Evolutionary conservation across 371 early-diverging fungal species (phyloP).

Genomic region (Syncephalastrum contaminatum): DNA sequence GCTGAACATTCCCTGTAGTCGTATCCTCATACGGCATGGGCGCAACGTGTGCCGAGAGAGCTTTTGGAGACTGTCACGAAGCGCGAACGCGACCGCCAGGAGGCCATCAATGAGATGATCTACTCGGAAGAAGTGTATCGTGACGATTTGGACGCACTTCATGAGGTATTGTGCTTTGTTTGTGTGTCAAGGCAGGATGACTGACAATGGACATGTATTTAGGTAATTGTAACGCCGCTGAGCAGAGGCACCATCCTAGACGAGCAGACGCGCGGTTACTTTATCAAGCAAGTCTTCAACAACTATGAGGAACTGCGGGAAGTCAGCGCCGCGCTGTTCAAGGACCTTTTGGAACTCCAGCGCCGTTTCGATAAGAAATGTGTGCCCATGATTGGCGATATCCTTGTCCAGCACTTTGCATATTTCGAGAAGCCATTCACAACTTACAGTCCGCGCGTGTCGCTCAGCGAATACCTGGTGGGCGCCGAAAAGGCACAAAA

Average conservation of each 20-base stretch:
- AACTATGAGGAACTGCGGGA: conserved; percentile 76
- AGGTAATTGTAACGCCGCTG: conserved; percentile 37
- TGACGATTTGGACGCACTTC: conserved; percentile 57
- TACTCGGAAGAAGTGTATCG: conserved; percentile 89
- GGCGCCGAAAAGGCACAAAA: conserved; percentile 73
- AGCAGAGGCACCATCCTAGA: conserved; percentile 46
- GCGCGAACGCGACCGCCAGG: conserved; percentile 86
- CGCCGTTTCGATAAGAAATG: conserved; percentile 65
- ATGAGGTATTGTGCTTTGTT: conserved; percentile 13
- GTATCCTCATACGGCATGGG: conserved; percentile 58
- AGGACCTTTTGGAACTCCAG: conserved; percentile 60
- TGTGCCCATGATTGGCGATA: conserved; percentile 84
- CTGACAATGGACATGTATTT: background rate
- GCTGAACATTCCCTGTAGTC: conserved; percentile 9
- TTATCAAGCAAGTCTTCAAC: conserved; percentile 79
- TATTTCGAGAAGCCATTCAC: conserved; percentile 80
- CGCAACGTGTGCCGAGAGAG: conserved; percentile 66
- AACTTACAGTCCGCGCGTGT: conserved; percentile 86
- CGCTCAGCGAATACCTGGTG: conserved; percentile 79
- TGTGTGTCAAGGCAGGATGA: background rate
- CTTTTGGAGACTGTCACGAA: conserved; percentile 69
- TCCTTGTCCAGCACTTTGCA: conserved; percentile 72
- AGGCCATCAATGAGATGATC: conserved; percentile 91
- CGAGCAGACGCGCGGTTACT: conserved; percentile 50
- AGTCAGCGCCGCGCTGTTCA: conserved; percentile 72